phyloP scores from a whole-genome alignment of 192 early-diverging fungal species.

The Podila horticola region DNA sequence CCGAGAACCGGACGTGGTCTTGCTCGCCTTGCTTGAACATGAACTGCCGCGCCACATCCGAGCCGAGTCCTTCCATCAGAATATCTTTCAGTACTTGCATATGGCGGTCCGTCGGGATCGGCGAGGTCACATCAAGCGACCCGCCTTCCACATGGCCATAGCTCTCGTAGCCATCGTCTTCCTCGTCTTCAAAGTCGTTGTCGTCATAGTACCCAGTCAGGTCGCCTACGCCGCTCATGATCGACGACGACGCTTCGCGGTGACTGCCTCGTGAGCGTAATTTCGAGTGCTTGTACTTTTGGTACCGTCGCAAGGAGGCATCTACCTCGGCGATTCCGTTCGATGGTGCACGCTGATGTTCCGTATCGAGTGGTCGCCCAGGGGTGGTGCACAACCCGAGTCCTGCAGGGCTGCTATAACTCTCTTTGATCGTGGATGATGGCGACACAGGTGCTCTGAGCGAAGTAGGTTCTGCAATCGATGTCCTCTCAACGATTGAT shows the following conservation, averaged over 20 bases:
- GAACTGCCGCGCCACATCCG: conserved; percentile 39
- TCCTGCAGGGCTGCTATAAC: conserved; percentile 22
- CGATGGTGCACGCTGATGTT: not conserved
- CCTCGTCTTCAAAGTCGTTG: conserved; percentile 14
- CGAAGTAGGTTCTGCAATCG: not conserved
- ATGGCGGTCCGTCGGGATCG: conserved; percentile 54
- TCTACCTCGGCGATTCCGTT: conserved; percentile 16
- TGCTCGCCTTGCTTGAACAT: conserved; percentile 48
- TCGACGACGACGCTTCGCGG: not conserved
- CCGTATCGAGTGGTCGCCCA: conserved; percentile 1
- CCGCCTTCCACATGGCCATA: conserved; percentile 21
- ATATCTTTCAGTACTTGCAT: conserved; percentile 54
- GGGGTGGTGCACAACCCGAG: conserved; percentile 28
- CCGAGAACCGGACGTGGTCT: conserved; percentile 51
- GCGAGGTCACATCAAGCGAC: conserved; percentile 38
- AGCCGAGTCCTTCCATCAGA: conserved; percentile 42
- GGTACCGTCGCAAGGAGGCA: conserved; percentile 34
- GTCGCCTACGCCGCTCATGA: not conserved
- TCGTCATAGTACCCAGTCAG: conserved; percentile 1
- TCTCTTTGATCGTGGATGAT: conserved; percentile 19
- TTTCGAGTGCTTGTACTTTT: conserved; percentile 23
- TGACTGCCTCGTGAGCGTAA: not conserved
- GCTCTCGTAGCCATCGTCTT: conserved; percentile 36
- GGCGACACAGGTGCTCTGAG: not conserved
- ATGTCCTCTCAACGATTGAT: not conserved